Conservation (phyloP, 176 grass and related monocot genomes). For the Phragmites australis region DNA sequence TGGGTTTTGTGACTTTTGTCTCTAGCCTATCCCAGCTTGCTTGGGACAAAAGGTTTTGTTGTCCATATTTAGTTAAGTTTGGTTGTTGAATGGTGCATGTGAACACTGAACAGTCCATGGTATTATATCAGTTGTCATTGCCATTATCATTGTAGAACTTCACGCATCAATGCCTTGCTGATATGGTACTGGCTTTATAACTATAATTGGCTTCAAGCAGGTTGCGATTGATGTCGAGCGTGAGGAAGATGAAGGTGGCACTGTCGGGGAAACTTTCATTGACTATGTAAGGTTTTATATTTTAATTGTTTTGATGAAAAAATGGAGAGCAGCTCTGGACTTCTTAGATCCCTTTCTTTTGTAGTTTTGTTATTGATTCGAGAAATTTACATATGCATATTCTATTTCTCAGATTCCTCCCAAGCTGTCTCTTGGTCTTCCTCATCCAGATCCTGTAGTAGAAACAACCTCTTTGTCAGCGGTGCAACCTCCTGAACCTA, state of each 20-base stretch:
- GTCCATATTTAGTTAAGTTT: neutral
- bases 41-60: too few relatives aligned
- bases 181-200: conserved; percentile 16
- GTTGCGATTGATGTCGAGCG: conserved; percentile 95
- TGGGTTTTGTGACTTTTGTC: too few relatives aligned
- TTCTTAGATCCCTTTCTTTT: conserved; percentile 15
- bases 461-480: conserved; percentile 98
- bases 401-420: conserved; percentile 69
- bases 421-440: conserved; percentile 68
- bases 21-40: too few relatives aligned
- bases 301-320: neutral
- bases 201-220: conserved; percentile 40
- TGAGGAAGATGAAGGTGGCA: conserved; percentile 97
- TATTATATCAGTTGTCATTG: neutral
- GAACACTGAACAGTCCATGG: neutral
- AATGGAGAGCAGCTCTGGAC: neutral
- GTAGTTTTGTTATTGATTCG: neutral
- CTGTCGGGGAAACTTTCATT: conserved; percentile 87
- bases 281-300: conserved; percentile 74
- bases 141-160: conserved; percentile 1
- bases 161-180: neutral
- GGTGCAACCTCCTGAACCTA: conserved; percentile 94
- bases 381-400: neutral
- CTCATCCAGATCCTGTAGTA: conserved; percentile 96
- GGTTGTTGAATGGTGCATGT: conserved; percentile 10